phyloP scores from a whole-genome alignment of 2,329 filamentous ascomycete species.

The Aspergillus persii region DNA sequence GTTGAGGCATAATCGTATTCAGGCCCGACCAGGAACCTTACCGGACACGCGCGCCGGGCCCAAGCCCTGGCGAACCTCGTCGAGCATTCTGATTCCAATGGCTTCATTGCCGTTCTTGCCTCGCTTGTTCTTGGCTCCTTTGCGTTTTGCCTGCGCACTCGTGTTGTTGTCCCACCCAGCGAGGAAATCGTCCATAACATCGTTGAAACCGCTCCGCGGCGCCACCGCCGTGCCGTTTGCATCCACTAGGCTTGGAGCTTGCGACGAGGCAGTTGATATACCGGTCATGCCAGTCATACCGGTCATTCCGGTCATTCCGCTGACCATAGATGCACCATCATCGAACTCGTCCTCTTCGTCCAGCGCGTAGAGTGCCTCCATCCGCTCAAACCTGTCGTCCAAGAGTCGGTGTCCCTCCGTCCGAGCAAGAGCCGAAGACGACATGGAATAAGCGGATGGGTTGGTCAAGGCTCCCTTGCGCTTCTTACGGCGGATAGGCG shows the following conservation, averaged over 20 bases:
- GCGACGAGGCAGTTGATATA: constrained; percentile 52
- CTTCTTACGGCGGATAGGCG: constrained; percentile 72
- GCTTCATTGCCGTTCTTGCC: constrained; percentile 79
- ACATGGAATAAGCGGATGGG: constrained; percentile 87
- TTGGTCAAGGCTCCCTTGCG: constrained; percentile 90
- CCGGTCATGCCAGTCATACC: constrained; percentile 62
- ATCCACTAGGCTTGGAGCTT: constrained; percentile 55
- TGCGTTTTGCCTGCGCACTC: constrained; percentile 41
- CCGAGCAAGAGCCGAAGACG: constrained; percentile 78
- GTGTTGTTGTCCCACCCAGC: constrained; percentile 55
- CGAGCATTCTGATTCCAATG: constrained; percentile 81
- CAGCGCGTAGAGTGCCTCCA: constrained; percentile 77
- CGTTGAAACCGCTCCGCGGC: constrained; percentile 76
- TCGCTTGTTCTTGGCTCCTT: constrained; percentile 52
- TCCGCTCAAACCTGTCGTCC: constrained; percentile 86
- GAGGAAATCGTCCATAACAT: constrained; percentile 90
- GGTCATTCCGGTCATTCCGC: constrained; percentile 52
- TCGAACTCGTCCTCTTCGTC: constrained; percentile 56
- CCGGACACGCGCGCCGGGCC: constrained; percentile 67
- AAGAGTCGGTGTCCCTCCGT: constrained; percentile 84
- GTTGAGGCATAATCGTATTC: constrained; percentile 10
- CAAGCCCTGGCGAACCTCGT: constrained; percentile 78
- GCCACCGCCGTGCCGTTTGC: constrained; percentile 48
- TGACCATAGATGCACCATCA: constrained; percentile 51
- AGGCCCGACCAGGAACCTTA: constrained; percentile 32